phyloP scores from a whole-genome alignment of 1,284 basidiomycete species.

The Trametes polyzona region DNA sequence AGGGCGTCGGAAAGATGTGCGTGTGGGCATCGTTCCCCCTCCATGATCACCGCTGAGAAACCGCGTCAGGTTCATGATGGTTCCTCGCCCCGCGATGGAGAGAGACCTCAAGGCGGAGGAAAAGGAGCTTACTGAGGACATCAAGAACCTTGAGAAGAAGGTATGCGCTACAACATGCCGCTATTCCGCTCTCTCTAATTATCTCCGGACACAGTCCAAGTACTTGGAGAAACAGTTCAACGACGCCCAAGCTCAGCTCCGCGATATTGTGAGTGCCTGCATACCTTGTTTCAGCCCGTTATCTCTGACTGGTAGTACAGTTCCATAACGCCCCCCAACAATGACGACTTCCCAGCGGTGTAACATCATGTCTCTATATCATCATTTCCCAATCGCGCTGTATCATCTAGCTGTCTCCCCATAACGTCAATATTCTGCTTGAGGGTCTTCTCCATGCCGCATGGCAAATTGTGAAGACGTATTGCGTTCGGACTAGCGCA shows the following conservation, averaged over 20 bases:
- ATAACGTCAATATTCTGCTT: neutral
- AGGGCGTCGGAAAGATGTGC: conserved; percentile 92
- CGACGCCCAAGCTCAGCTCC: conserved; percentile 83
- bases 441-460: neutral
- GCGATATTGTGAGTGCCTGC: conserved; percentile 74
- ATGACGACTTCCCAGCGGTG: conserved; percentile 27
- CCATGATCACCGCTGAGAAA: neutral
- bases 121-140: conserved; percentile 82
- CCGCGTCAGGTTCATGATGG: conserved; percentile 81
- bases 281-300: neutral
- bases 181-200: neutral
- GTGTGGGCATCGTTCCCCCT: conserved; percentile 30
- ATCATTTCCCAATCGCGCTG: neutral
- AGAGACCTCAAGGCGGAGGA: conserved; percentile 73
- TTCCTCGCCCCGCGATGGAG: conserved; percentile 82
- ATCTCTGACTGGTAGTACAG: conserved; percentile 35
- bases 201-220: conserved; percentile 61
- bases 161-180: conserved; percentile 39
- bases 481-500: too few species aligned
- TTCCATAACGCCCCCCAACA: conserved; percentile 66
- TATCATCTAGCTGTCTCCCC: neutral
- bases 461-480: neutral
- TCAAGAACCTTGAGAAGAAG: conserved; percentile 80
- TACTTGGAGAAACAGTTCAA: conserved; percentile 91
- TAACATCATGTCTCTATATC: neutral